These are phyloP conservation scores for Platanus orientalis DNA, from an alignment of 164 flowering plant species.

Conservation along the genomic window DNA sequence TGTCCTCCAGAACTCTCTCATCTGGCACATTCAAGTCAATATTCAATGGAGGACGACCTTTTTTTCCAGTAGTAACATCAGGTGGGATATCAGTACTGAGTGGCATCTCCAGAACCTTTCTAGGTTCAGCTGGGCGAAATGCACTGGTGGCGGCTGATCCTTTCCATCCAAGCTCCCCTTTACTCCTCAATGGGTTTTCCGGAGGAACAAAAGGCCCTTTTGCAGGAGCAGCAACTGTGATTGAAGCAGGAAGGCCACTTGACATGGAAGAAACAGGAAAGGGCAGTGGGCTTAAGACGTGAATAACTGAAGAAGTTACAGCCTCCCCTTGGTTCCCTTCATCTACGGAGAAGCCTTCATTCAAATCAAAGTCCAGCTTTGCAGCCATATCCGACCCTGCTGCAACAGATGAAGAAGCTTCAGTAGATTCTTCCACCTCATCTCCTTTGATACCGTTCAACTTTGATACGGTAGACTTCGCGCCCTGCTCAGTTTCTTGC, in stretches of 20 bases:
- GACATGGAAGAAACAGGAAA: constrained; percentile 40
- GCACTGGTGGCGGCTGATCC: constrained; percentile 99
- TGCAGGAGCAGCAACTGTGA: constrained; percentile 88
- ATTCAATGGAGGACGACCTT: constrained; percentile 49
- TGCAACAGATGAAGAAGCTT: constrained; percentile 30
- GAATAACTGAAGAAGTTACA: constrained; percentile 28
- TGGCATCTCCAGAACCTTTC: constrained; percentile 48
- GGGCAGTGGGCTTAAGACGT: constrained; percentile 33
- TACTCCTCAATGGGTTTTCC: constrained; percentile 50
- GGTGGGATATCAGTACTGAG: constrained; percentile 13
- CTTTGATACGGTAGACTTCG: constrained; percentile 19
- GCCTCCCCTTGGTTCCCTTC: constrained; percentile 56
- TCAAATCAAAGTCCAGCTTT: constrained; percentile 80
- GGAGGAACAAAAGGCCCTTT: constrained; percentile 84
- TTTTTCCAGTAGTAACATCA: constrained; percentile 39
- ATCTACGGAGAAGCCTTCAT: constrained; percentile 75
- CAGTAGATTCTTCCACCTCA: constrained; percentile 35
- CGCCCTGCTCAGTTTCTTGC: no score
- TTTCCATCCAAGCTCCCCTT: constrained; percentile 83
- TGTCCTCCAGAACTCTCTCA: constrained; percentile 60
- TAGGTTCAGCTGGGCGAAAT: constrained; percentile 93
- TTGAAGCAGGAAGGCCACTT: constrained; percentile 45
- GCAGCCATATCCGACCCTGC: constrained; percentile 35
- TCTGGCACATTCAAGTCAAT: constrained; percentile 85
- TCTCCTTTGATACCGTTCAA: constrained; percentile 28